Base-by-base conservation (phyloP, 768 basidiomycete species). In the Podaxis rugospora region DNA sequence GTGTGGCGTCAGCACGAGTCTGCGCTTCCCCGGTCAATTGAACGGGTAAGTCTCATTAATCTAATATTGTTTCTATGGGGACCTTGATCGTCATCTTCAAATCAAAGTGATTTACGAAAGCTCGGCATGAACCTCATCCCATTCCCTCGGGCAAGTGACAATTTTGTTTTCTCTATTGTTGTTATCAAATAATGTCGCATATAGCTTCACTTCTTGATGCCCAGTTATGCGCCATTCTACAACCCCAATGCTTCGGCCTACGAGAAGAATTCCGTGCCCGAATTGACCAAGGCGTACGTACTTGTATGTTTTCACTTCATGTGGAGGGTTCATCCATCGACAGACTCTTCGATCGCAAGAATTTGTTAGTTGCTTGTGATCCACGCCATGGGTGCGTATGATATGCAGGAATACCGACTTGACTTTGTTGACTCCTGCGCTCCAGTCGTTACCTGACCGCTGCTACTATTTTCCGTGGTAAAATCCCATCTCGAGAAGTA, bases 191-290 rank as follows among this genome's bases (percentile, higher is more conserved):
- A 32, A 59, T 55, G n/a, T 51, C 28, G 28, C 7, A 14, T 50
- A 68, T 72, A 96, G 88, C 83, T 98, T 55, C 96, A 99, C 72
- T 99, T 98, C 84, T 83, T 99, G 67, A 91, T 93, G 79, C 93
- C 93, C 52, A 95, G 93, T 65, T 97, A 94, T 71, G 94, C 93
- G 0, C 97, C 97, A 0, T 86, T 98, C 66, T 86, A 83, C 64
- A 84, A 93, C 65, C 79, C 84, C 2, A 84, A 84, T 57, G 78
- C 86, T 0, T 77, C 76, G 51, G 74, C 82, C 1, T 95, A 83
- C 75, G 80, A 88, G 64, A 79, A 80, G 25, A 73, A 80, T 47
- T 84, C 83, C 5, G 78, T 91, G 3, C 67, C 85, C 0, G 92
- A 95, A 64, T 69, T 95, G 57, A 93, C 90, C 0, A 78, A 82